Evolutionary conservation across 768 basidiomycete species (phyloP).

Genomic region (Phaffia australis): DNA sequence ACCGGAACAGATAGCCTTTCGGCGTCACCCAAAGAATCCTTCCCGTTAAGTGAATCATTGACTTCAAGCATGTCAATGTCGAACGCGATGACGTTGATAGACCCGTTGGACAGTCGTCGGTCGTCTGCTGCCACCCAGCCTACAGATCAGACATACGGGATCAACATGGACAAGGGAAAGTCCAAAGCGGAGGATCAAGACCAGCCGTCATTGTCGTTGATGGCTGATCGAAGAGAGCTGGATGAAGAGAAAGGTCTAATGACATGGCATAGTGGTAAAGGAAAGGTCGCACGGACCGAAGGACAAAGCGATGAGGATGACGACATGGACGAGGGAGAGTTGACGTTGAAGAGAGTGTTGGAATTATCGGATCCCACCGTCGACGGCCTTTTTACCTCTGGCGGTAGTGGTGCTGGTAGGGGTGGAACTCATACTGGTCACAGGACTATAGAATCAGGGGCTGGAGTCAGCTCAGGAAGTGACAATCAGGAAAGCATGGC

Average conservation of each 20-base stretch:
- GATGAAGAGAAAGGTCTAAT: no score
- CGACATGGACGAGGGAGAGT: conserved; percentile 10
- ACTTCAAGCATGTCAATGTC: no score
- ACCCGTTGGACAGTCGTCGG: no score
- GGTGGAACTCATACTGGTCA: no score
- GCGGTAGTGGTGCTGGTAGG: background rate
- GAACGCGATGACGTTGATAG: no score
- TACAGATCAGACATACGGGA: no score
- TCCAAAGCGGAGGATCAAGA: background rate
- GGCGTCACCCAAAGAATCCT: background rate
- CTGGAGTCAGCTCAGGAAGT: conserved; percentile 16
- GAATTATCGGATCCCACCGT: conserved; percentile 15
- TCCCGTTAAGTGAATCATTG: no score
- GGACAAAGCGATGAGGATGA: conserved; percentile 10
- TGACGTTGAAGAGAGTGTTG: conserved; percentile 11
- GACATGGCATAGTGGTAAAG: background rate
- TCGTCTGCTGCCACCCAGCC: no score
- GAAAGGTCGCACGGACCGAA: background rate
- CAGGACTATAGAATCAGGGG: background rate
- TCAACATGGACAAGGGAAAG: background rate
- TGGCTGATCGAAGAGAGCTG: no score
- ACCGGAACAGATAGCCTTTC: background rate
- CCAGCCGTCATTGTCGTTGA: background rate
- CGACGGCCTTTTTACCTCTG: background rate
- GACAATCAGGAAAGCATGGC: conserved; percentile 33